phyloP scores from a whole-genome alignment of 805 yeast species.

The Torulaspora maleeae region DNA sequence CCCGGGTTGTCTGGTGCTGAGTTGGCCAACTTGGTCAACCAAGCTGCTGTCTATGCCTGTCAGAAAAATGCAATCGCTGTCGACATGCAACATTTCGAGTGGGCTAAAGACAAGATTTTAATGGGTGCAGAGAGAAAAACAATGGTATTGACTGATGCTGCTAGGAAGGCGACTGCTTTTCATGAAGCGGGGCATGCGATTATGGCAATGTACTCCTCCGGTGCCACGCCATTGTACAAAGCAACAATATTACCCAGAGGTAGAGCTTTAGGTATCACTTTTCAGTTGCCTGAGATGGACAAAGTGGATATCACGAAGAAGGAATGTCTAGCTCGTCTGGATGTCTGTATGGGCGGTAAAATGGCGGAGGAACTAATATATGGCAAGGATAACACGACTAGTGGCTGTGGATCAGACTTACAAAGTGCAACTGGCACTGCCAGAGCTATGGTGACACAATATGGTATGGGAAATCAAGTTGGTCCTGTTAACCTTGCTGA shows the following conservation, averaged over 20 bases:
- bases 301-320: constrained; percentile 86
- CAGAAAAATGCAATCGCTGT: constrained; percentile 88
- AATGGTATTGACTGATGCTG: constrained; percentile 95
- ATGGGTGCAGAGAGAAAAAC: constrained; percentile 98
- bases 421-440: constrained; percentile 88
- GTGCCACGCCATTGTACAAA: constrained; percentile 92
- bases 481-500: constrained; percentile 91
- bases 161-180: constrained; percentile 89
- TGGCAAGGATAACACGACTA: constrained; percentile 88
- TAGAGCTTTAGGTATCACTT: constrained; percentile 91
- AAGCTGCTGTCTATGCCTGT: constrained; percentile 96
- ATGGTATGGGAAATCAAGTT: constrained; percentile 90
- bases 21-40: constrained; percentile 89
- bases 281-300: constrained; percentile 97
- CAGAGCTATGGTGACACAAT: constrained; percentile 92
- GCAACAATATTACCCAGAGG: constrained; percentile 98
- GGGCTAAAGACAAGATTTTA: constrained; percentile 98
- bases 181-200: constrained; percentile 99
- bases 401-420: constrained; percentile 93
- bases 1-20: constrained; percentile 99
- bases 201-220: constrained; percentile 90
- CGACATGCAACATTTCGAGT: constrained; percentile 86
- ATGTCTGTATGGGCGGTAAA: constrained; percentile 99
- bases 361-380: constrained; percentile 91
- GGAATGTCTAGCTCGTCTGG: constrained; percentile 87